Evolutionary conservation across 495 filamentous ascomycete genomes (phyloP).

Genomic region (Cetradonia linearis): DNA sequence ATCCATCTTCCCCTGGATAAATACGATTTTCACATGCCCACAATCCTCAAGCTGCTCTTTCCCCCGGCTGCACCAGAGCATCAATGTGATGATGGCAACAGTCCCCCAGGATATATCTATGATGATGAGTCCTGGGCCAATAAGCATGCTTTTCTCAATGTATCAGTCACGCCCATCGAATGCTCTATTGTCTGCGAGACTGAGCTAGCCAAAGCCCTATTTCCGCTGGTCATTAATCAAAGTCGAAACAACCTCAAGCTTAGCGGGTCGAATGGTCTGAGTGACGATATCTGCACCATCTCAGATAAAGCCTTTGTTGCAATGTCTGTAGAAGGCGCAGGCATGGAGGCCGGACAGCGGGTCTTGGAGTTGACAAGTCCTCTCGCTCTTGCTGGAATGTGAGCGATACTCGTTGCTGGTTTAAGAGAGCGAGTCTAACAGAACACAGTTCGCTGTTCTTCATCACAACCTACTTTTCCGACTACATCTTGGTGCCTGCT

Average conservation of each 20-base stretch:
- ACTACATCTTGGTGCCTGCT: conserved; percentile 86
- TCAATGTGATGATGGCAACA: conserved; percentile 27
- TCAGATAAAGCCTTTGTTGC: conserved; percentile 77
- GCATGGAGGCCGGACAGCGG: conserved; percentile 85
- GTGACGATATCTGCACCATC: conserved; percentile 36
- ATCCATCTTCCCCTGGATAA: conserved; percentile 83
- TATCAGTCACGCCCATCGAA: conserved; percentile 85
- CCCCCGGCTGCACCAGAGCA: conserved; percentile 34
- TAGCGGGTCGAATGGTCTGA: conserved; percentile 7
- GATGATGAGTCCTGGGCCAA: conserved; percentile 11
- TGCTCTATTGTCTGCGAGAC: conserved; percentile 85
- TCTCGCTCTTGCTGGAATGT: conserved; percentile 84
- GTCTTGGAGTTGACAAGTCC: conserved; percentile 88
- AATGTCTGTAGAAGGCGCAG: conserved; percentile 77
- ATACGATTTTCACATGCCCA: conserved; percentile 71
- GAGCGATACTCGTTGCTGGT: conserved; percentile 27
- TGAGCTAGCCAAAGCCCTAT: conserved; percentile 59
- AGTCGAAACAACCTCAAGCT: conserved; percentile 28
- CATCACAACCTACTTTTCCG: conserved; percentile 95
- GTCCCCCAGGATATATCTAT: neutral
- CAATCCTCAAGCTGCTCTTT: conserved; percentile 76
- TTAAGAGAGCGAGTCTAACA: conserved; percentile 5
- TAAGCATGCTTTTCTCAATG: conserved; percentile 73
- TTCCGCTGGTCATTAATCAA: conserved; percentile 54
- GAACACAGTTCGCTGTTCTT: conserved; percentile 75